A percentile compares a stretch with the other conserved stretches of the same genome.
phyloP scores from a whole-genome alignment of 129 eudicot species.

The Dittrichia graveolens region DNA sequence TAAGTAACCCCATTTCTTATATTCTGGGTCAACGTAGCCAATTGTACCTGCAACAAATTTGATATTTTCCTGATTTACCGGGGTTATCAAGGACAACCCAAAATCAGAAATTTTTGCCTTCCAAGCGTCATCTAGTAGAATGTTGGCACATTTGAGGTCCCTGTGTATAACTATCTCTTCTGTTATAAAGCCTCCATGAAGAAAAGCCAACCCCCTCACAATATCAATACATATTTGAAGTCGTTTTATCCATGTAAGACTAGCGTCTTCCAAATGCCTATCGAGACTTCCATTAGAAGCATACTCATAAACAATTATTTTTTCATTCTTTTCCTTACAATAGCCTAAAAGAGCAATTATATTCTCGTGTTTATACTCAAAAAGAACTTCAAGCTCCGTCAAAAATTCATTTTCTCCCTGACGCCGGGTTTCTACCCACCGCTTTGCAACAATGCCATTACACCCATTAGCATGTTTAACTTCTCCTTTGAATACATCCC shows the following conservation, averaged over 20 bases:
- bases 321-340: not conserved
- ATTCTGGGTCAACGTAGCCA: not conserved
- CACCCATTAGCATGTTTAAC: not conserved
- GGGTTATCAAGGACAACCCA: not conserved
- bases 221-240: conserved; percentile 6
- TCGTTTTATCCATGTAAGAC: conserved; percentile 15
- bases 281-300: conserved; percentile 16
- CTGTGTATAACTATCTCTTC: conserved; percentile 10
- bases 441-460: not conserved
- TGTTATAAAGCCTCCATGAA: not conserved
- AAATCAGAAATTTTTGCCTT: conserved; percentile 17
- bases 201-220: not conserved
- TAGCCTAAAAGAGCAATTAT: conserved; percentile 5
- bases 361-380: conserved; percentile 1
- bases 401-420: not conserved
- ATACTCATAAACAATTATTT: conserved; percentile 15
- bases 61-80: not conserved
- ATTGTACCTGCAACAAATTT: not conserved
- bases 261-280: not conserved
- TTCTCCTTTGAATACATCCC: not conserved
- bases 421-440: not conserved
- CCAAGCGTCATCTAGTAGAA: not conserved
- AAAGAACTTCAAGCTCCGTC: conserved; percentile 7
- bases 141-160: conserved; percentile 19
- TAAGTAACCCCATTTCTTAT: not conserved